phyloP scores from a whole-genome alignment of 345 rosid species.

The Syzygium jambos region DNA sequence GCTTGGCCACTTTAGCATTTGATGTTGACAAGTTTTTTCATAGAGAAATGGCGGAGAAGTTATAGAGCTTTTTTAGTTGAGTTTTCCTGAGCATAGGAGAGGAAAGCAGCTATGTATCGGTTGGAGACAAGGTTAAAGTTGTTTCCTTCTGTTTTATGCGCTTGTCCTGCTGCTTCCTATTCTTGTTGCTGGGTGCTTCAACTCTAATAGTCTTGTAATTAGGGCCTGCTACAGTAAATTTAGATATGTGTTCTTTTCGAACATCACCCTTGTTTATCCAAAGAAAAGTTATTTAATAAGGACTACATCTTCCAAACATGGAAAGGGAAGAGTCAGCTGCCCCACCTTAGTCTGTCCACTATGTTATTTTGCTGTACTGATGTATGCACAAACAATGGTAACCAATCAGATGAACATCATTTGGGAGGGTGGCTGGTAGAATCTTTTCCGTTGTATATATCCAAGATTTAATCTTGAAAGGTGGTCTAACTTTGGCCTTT shows the following conservation, averaged over 20 bases:
- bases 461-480: neutral
- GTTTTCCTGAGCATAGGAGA: neutral
- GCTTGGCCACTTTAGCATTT: neutral
- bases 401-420: neutral
- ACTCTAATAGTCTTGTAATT: neutral
- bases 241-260: neutral
- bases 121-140: neutral
- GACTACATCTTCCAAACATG: neutral
- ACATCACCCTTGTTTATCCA: neutral
- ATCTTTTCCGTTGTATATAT: neutral
- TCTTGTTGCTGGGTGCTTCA: neutral
- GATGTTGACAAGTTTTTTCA: neutral
- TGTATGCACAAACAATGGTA: neutral
- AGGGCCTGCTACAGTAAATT: neutral
- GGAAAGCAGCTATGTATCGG: neutral
- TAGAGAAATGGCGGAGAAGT: neutral
- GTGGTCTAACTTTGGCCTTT: neutral
- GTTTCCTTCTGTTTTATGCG: neutral
- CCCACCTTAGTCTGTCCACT: neutral
- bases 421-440: neutral
- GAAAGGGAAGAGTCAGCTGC: neutral
- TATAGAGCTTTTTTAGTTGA: neutral
- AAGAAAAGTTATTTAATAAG: neutral
- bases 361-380: neutral
- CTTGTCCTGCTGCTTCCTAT: neutral